Evolutionary conservation across 805 yeast species (phyloP), one percentile per base, ranked within the genome.

Genomic region (Pichia kluyveri): DNA sequence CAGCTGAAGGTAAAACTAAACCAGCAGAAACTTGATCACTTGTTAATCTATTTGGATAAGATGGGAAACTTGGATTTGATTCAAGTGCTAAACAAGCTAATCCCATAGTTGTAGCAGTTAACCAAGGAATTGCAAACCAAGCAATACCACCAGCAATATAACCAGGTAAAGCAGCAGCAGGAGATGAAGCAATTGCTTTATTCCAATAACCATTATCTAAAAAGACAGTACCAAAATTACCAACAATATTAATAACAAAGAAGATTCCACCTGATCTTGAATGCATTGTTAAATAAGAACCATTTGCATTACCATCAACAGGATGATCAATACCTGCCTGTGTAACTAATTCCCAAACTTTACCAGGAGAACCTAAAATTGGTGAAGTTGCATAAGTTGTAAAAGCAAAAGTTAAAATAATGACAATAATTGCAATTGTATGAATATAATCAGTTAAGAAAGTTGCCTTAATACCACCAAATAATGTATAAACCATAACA

Each of bases 91-190:
- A 67, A 46, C 86, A 86, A 19, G 90, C 87, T n/a, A 88, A 69
- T 12, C 96, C 96, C 84, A 87, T 75, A 8, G 95, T 84, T 2
- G 91, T 82, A 15, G 95, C 85, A 45, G 80, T 75, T 49, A 86
- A 74, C 71, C 82, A 83, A 42, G 96, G 96, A 54, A 89, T 82
- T 8, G 95, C 90, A 61, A 86, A 83, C 96, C 96, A 89, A 0
- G 91, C 84, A 41, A 89, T 64, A 30, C 96, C 96, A 50, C 96
- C 96, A 50, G 86, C 67, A 27, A 86, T 80, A 65, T 89, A 89
- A 23, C 96, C 96, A 8, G 93, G 91, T 55, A 88, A 69, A 31
- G 95, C 87, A 42, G 93, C 81, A 11, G 80, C 84, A 23, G 96
- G 95, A 51, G 83, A 75, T 9, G 57, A 50, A 30, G 95, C 87